A percentile compares a stretch with the other conserved stretches of the same genome.
phyloP scores from a whole-genome alignment of 202 grass and related monocot genomes.

The Schoenoplectus triqueter region DNA sequence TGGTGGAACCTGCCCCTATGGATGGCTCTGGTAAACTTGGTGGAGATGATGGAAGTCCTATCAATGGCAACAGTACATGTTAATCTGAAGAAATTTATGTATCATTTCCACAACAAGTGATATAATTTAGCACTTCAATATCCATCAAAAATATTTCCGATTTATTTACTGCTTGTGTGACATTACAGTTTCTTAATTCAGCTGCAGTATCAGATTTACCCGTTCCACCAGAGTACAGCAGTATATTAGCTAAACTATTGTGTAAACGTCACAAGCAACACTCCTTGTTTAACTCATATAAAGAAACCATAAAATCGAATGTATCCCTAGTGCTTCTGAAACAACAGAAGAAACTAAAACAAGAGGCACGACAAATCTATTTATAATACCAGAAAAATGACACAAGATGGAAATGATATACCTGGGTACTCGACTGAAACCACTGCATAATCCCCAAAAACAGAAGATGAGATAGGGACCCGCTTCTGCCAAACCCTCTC shows the following conservation, averaged over 20 bases:
- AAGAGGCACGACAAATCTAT: not conserved
- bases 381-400: constrained; percentile 4
- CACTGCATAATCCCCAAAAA: constrained; percentile 88
- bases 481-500: constrained; percentile 86
- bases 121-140: constrained; percentile 6
- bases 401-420: constrained; percentile 43
- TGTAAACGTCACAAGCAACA: not conserved
- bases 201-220: not conserved
- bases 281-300: constrained; percentile 12
- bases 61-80: constrained; percentile 28
- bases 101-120: not conserved
- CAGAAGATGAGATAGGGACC: constrained; percentile 64
- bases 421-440: constrained; percentile 83
- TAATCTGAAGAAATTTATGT: not conserved
- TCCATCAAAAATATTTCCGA: not conserved
- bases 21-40: constrained; percentile 53
- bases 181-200: not conserved
- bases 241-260: not conserved
- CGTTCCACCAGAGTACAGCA: not conserved
- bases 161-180: not conserved
- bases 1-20: constrained; percentile 41
- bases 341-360: constrained; percentile 34
- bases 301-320: not conserved
- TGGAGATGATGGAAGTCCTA: constrained; percentile 67
- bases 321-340: not conserved